Base-by-base conservation (phyloP, 2,329 filamentous ascomycete species). In the Arthroderma uncinatum region DNA sequence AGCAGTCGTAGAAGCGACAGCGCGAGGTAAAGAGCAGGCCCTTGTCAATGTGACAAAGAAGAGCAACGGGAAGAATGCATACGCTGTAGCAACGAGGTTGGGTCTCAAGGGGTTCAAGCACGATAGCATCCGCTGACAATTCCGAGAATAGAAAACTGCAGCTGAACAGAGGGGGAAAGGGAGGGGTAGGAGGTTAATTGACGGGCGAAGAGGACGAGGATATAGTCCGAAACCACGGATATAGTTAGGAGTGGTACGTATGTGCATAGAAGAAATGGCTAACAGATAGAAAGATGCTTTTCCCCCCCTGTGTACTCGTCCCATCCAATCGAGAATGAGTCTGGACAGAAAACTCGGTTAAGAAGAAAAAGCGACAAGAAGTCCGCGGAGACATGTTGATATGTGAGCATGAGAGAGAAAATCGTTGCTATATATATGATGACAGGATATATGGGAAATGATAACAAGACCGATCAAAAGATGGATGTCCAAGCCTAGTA, bases 361-460 rank as follows among this genome's bases (percentile, higher is more conserved):
- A 25, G n/a, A 23, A 40, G 37, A 40, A 16, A 7, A 6, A 12
- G 14, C n/a, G n/a, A n/a, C n/a, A n/a, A 28, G 5, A 21, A 6
- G 21, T 47, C 19, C 21, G 19, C 21, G 19, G 25, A 25, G 19
- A 19, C 19, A 12, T 9, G 40, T 47, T 21, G 21, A 47, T 23
- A 21, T 14, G 34, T 39, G 28, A 54, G 33, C 21, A 8, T 37
- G 33, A 25, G 19, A 25, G 28, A 37, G 30, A 23, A 37, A 54
- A 37, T 54, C 52, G 16, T 40, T 54, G 52, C 33, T 10, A 33
- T 54, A 33, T 54, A 28, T 33, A 16, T 30, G 52, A 54, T 23
- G 34, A 54, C 21, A 39, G 36, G 33, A 25, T 37, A 53, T 34
- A 54, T 37, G 36, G 12, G 30, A 12, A 37, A 40, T 16, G 14